Evolutionary conservation across 805 yeast genomes (phyloP).

Genomic region (Candida caryicola): DNA sequence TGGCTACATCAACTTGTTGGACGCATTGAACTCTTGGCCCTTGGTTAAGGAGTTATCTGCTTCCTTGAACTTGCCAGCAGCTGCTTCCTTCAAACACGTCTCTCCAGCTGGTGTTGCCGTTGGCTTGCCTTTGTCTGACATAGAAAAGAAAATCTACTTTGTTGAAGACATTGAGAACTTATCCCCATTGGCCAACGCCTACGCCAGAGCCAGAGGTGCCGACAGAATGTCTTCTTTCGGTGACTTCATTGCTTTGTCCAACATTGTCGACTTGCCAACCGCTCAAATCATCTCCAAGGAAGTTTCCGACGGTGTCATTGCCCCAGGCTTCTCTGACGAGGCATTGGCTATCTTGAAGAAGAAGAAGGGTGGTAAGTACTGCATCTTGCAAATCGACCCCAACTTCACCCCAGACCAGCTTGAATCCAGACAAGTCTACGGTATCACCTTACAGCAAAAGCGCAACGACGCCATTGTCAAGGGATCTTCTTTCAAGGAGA

Average conservation of each 20-base stretch:
- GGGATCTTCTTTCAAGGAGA: slow-evolving; percentile 84
- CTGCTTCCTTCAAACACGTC: slow-evolving; percentile 98
- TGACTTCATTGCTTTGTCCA: slow-evolving; percentile 95
- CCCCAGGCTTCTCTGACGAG: slow-evolving; percentile 93
- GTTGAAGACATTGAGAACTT: slow-evolving; percentile 92
- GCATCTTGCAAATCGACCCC: slow-evolving; percentile 94
- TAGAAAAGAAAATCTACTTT: slow-evolving; percentile 93
- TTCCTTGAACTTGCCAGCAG: slow-evolving; percentile 93
- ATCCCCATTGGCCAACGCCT: slow-evolving; percentile 95
- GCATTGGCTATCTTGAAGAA: slow-evolving; percentile 84
- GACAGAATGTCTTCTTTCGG: slow-evolving; percentile 99
- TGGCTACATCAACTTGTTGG: slow-evolving; percentile 94
- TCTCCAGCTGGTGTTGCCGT: slow-evolving; percentile 99
- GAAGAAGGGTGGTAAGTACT: slow-evolving; percentile 97
- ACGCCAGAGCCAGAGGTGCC: slow-evolving; percentile 99
- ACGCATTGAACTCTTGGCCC: slow-evolving; percentile 98
- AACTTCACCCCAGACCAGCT: slow-evolving; percentile 75
- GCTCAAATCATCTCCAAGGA: slow-evolving; percentile 96
- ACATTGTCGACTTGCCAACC: slow-evolving; percentile 93
- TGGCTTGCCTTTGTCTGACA: slow-evolving; percentile 86
- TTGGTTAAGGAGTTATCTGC: slow-evolving; percentile 95
- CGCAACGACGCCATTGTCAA: slow-evolving; percentile 96
- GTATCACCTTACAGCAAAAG: slow-evolving; percentile 92
- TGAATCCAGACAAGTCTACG: slow-evolving; percentile 95
- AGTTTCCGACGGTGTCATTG: slow-evolving; percentile 98